Conservation (phyloP, 805 yeast species). For the Nakazawaea anatomiae region DNA sequence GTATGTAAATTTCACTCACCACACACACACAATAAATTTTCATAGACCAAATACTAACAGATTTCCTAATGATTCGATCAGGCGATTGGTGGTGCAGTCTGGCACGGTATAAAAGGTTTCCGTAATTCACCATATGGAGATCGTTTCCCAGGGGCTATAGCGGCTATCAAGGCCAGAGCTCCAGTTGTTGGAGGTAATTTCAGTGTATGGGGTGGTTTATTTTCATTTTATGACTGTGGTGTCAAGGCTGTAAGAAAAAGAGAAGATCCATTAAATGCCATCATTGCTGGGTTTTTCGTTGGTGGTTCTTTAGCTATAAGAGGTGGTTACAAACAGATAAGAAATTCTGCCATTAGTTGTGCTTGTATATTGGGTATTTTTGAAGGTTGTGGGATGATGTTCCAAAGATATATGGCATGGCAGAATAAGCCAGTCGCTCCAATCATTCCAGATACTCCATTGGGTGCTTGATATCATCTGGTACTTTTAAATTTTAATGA, state of each 20-base stretch:
- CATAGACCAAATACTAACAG: neutral
- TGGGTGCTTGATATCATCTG: conserved; percentile 21
- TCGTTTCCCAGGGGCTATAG: conserved; percentile 80
- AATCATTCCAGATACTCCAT: conserved; percentile 44
- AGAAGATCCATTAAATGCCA: conserved; percentile 98
- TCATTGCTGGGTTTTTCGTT: conserved; percentile 94
- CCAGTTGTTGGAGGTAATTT: conserved; percentile 99
- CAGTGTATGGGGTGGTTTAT: conserved; percentile 99
- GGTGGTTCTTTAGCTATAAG: conserved; percentile 98
- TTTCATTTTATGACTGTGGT: conserved; percentile 91
- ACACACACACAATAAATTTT: neutral
- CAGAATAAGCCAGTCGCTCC: conserved; percentile 69
- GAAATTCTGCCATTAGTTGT: conserved; percentile 96
- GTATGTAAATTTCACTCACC: conserved; percentile 27
- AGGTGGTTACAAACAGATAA: conserved; percentile 97
- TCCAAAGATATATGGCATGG: conserved; percentile 85
- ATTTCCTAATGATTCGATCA: conserved; percentile 11
- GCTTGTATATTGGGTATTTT: conserved; percentile 94
- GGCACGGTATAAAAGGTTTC: conserved; percentile 99
- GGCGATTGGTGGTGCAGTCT: conserved; percentile 91
- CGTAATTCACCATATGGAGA: conserved; percentile 97
- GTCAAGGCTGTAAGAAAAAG: conserved; percentile 94
- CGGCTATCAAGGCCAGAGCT: conserved; percentile 92
- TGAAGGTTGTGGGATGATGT: conserved; percentile 97
- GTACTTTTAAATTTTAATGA: neutral